These are phyloP conservation scores for Sungouiozyma intestinalis DNA, from an alignment of 805 yeast species.

Conservation along the genomic window DNA sequence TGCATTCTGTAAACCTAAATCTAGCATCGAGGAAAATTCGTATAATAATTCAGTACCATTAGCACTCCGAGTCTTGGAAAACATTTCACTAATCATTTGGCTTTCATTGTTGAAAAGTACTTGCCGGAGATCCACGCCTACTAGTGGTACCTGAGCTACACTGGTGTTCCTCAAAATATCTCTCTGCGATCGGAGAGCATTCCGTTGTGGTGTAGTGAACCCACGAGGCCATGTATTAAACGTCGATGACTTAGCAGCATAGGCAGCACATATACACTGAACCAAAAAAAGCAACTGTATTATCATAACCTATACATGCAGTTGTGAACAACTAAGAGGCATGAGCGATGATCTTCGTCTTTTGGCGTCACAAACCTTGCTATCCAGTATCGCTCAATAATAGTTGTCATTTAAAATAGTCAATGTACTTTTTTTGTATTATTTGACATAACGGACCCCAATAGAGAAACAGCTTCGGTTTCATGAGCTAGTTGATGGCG, in stretches of 20 bases:
- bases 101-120: conserved; percentile 21
- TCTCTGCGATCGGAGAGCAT: conserved; percentile 37
- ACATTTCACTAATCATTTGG: conserved; percentile 25
- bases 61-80: background rate
- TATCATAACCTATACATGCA: background rate
- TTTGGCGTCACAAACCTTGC: no score
- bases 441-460: background rate
- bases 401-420: no score
- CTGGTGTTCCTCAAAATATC: conserved; percentile 34
- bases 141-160: conserved; percentile 30
- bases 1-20: conserved; percentile 38
- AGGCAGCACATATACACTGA: background rate
- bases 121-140: conserved; percentile 32
- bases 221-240: conserved; percentile 23
- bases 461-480: background rate
- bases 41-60: conserved; percentile 18
- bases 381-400: conserved; percentile 1
- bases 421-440: no score
- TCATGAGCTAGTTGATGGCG: background rate
- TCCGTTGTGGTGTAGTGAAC: conserved; percentile 22
- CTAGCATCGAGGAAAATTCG: conserved; percentile 27
- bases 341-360: no score
- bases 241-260: background rate
- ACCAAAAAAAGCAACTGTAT: background rate
- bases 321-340: no score